Evolutionary conservation across 2,329 filamentous ascomycete genomes (phyloP), one percentile per base, ranked within the genome.

Genomic region (Elsinoe ampelina): DNA sequence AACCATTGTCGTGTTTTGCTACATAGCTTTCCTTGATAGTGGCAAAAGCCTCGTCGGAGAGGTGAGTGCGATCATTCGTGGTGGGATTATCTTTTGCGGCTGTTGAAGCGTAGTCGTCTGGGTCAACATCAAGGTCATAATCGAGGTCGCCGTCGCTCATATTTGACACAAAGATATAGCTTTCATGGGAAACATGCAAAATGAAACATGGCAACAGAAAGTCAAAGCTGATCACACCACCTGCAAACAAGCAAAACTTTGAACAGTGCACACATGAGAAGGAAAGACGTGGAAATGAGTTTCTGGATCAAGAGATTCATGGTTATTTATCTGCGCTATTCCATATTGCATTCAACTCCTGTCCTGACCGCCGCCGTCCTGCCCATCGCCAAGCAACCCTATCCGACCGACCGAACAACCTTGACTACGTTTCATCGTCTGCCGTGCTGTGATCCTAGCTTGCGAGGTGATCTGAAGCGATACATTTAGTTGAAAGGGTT

Each of bases 401-500:
- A 38, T 38, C 17, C 32, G 48, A 52, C 55, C 55, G 39, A 39
- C 45, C 34, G 34, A 17, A 48, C 26, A 30, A 22, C 45, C 20
- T 26, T 19, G 30, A 51, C 13, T 39, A 15, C 55, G n/a, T 43
- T 19, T 35, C 47, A 34, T 42, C 32, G 15, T 48, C 43, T 38
- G 43, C 55, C 45, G 36, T 51, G 17, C 47, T 57, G 41, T 48
- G 26, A 38, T 51, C 20, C 43, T 32, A 41, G 34, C 55, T 47
- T 41, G 35, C 38, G 34, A 30, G 38, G 17, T 22, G 20, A 26
- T 55, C 43, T 22, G 30, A 19, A 15, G 39, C 32, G 32, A 66
- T 57, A 68, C 38, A 39, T 65, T 80, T 86, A 91, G 69, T 90
- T 83, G 73, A 95, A 95, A 60, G 89, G 89, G 78, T 90, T 92